phyloP scores from a whole-genome alignment of 225 moss, liverwort and hornwort genomes.

The Physcomitrium patens region DNA sequence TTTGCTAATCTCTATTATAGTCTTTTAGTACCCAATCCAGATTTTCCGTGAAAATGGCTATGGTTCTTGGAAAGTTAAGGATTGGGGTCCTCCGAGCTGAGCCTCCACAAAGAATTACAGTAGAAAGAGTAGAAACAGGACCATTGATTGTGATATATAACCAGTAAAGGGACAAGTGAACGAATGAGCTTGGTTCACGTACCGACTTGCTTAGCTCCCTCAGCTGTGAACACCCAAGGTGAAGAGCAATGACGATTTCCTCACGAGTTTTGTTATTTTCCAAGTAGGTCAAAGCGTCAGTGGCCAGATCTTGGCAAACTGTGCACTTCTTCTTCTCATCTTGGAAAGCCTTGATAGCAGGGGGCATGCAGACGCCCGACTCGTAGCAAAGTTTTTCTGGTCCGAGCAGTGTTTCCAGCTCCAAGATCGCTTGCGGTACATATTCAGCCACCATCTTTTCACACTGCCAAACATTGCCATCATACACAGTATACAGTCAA shows the following conservation, averaged over 20 bases:
- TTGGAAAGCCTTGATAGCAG: conserved; percentile 28
- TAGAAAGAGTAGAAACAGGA: not conserved
- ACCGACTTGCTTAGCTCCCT: conserved; percentile 80
- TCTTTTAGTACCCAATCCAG: not conserved
- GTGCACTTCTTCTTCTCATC: conserved; percentile 52
- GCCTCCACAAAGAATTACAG: not conserved
- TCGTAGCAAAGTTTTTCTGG: conserved; percentile 61
- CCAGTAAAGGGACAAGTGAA: conserved; percentile 6
- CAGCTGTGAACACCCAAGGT: conserved; percentile 76
- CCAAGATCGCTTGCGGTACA: conserved; percentile 48
- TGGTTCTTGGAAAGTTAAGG: too few relatives aligned
- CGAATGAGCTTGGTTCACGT: not conserved
- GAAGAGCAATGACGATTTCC: conserved; percentile 65
- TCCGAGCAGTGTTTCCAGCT: conserved; percentile 50
- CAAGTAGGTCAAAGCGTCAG: conserved; percentile 54
- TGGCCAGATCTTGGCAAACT: conserved; percentile 60
- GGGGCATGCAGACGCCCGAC: conserved; percentile 51
- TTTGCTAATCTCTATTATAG: not conserved
- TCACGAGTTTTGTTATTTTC: conserved; percentile 49
- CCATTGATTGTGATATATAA: not conserved
- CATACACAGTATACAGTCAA: not conserved
- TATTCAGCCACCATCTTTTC: conserved; percentile 47
- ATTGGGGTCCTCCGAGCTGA: too few relatives aligned
- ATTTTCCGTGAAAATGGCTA: too few relatives aligned
- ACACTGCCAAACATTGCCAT: conserved; percentile 44